phyloP scores from a whole-genome alignment of 345 rosid genomes.

The Arabis hirsuta region DNA sequence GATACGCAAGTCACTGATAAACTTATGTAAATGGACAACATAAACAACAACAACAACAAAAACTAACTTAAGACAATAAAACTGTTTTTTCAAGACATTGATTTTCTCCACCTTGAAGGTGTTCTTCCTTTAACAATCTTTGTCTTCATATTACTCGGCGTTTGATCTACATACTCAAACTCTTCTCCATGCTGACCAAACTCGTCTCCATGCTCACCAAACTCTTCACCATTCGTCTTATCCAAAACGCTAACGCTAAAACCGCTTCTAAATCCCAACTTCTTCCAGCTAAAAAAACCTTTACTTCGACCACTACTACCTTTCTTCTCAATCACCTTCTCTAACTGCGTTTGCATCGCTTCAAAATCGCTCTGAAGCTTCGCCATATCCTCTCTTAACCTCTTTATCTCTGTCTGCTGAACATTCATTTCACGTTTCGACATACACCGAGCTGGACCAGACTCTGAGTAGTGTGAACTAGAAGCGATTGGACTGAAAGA shows the following conservation, averaged over 20 bases:
- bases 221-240: constrained; percentile 46
- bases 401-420: constrained; percentile 67
- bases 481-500: constrained; percentile 54
- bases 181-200: constrained; percentile 49
- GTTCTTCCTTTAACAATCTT: constrained; percentile 61
- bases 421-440: constrained; percentile 71
- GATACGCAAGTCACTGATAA: too few species aligned
- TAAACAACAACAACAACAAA: constrained; percentile 11
- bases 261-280: constrained; percentile 51
- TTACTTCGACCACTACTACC: constrained; percentile 63
- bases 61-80: background rate
- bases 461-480: constrained; percentile 44
- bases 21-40: background rate
- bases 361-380: constrained; percentile 66
- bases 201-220: constrained; percentile 44
- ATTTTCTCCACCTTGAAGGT: constrained; percentile 66
- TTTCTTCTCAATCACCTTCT: constrained; percentile 70
- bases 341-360: constrained; percentile 64
- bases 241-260: constrained; percentile 45
- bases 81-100: constrained; percentile 50
- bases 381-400: constrained; percentile 64
- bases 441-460: constrained; percentile 50
- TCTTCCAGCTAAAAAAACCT: constrained; percentile 83
- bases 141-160: constrained; percentile 65
- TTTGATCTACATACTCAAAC: constrained; percentile 47